Evolutionary conservation across 1,139 yeast species (phyloP).

Genomic region (Lodderomyces metapsilosis): DNA sequence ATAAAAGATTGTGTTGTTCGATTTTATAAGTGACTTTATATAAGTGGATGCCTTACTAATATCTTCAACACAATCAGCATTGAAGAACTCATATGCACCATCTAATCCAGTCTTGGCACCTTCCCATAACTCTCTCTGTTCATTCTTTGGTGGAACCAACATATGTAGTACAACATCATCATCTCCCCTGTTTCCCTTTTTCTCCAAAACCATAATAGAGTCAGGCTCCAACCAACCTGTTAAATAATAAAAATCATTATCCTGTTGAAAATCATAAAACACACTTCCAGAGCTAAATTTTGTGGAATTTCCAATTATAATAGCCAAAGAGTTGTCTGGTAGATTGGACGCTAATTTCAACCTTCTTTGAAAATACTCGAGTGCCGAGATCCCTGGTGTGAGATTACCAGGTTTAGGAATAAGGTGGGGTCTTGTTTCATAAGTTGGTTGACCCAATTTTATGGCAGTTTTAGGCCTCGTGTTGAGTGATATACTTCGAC

Average conservation of each 20-base stretch:
- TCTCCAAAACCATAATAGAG: conserved; percentile 73
- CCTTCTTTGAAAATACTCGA: conserved; percentile 78
- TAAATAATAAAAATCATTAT: conserved; percentile 79
- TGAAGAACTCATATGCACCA: conserved; percentile 80
- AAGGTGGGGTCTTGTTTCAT: conserved; percentile 78
- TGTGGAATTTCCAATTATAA: conserved; percentile 68
- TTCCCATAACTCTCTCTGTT: conserved; percentile 85
- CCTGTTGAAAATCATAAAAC: conserved; percentile 88
- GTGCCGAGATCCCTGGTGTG: conserved; percentile 84
- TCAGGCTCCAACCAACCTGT: conserved; percentile 96
- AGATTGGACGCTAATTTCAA: conserved; percentile 52
- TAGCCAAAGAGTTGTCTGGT: conserved; percentile 66
- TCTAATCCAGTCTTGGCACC: conserved; percentile 86
- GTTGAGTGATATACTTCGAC: conserved; percentile 8
- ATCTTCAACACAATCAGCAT: conserved; percentile 75
- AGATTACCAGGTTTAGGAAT: conserved; percentile 71
- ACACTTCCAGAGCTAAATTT: conserved; percentile 88
- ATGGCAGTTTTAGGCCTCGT: conserved; percentile 25
- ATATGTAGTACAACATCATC: conserved; percentile 64
- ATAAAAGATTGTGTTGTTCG: conserved; percentile 48
- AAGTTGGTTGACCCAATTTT: conserved; percentile 78
- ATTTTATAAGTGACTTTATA: conserved; percentile 43
- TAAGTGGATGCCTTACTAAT: conserved; percentile 42
- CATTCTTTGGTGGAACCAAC: conserved; percentile 85
- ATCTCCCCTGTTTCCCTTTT: conserved; percentile 41